A percentile compares a stretch with the other conserved stretches of the same genome.
Conservation (phyloP, 257 asterid genomes). For the Solanum chilense region DNA sequence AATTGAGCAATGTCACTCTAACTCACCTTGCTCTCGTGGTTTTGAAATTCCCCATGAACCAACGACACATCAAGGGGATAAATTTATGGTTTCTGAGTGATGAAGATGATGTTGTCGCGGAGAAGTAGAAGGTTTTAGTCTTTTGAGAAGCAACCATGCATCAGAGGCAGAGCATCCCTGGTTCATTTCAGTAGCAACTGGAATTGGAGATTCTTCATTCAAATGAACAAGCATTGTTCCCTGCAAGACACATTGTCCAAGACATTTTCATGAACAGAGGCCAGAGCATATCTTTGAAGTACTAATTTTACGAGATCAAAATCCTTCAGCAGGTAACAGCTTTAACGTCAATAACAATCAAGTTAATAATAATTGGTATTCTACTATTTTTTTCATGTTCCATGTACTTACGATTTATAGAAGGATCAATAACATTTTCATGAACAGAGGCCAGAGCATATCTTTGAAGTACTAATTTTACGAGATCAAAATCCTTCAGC, state of each 20-base stretch:
- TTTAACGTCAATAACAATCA: background rate
- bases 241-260: conserved; percentile 18
- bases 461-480: background rate
- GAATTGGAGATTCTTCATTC: conserved; percentile 26
- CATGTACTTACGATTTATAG: background rate
- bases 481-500: background rate
- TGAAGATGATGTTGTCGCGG: conserved; percentile 8
- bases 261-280: background rate
- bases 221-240: conserved; percentile 67
- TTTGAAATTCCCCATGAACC: background rate
- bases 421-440: background rate
- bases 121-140: conserved; percentile 32
- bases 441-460: background rate
- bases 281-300: background rate
- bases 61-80: conserved; percentile 28
- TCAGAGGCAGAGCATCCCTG: conserved; percentile 72
- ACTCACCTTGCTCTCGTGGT: background rate
- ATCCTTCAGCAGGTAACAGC: background rate
- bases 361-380: background rate
- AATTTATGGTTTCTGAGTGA: conserved; percentile 17
- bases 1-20: background rate
- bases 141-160: conserved; percentile 55
- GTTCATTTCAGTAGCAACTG: conserved; percentile 70
- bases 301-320: background rate
- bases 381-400: background rate